Percentiles rank a stretch among this genome's conserved stretches.
Conservation (phyloP, 495 filamentous ascomycete species). For the Pyrenula massariospora region DNA sequence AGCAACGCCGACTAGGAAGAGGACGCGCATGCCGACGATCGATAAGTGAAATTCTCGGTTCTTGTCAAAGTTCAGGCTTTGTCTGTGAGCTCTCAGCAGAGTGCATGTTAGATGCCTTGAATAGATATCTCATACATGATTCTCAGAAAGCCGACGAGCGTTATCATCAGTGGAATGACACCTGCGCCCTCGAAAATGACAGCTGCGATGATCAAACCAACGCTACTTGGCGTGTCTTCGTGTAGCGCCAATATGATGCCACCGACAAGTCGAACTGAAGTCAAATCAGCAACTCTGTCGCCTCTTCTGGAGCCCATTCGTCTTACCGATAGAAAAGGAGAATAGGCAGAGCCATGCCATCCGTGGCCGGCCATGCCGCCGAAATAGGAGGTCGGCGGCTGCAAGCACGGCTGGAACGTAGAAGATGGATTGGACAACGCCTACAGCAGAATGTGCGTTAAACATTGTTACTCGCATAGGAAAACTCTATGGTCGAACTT, state of each 20-base stretch:
- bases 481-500: no score
- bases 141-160: conserved; percentile 15
- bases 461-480: conserved; percentile 10
- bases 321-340: conserved; percentile 7
- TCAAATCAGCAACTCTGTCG: neutral
- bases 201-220: conserved; percentile 11
- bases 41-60: conserved; percentile 2
- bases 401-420: conserved; percentile 11
- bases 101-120: neutral
- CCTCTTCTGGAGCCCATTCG: neutral
- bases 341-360: conserved; percentile 11
- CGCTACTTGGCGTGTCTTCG: conserved; percentile 7
- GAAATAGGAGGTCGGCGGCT: conserved; percentile 6
- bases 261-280: conserved; percentile 11
- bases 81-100: neutral
- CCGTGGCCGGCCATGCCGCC: conserved; percentile 11
- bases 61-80: neutral
- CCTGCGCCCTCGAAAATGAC: conserved; percentile 16
- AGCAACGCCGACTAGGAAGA: conserved; percentile 13
- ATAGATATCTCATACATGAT: conserved; percentile 16
- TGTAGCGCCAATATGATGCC: conserved; percentile 14
- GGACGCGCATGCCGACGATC: conserved; percentile 10
- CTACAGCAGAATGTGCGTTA: conserved; percentile 11
- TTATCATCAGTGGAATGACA: conserved; percentile 15
- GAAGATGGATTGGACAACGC: conserved; percentile 16